Evolutionary conservation across 192 early-diverging fungal species (phyloP), one percentile per base, ranked within the genome.

Genomic region (Nowakowskiella sp.): DNA sequence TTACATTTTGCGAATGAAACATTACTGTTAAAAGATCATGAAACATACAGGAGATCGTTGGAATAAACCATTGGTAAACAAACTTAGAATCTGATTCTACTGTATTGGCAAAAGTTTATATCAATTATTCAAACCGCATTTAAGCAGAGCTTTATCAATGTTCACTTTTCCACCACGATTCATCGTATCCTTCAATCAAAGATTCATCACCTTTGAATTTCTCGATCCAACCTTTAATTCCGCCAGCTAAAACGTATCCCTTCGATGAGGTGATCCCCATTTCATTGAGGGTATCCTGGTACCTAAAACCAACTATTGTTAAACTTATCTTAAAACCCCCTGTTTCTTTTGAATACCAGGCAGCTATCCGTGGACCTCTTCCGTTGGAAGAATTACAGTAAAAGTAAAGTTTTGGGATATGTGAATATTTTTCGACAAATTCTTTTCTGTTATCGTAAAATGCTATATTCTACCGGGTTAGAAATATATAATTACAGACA

Each of bases 161-260:
- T n/a, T n/a, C n/a, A n/a, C n/a, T 28, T 19, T 53, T 55, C 57
- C 57, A 59, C 23, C 31, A 51, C 10, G 24, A 39, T 2, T 31
- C 57, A 39, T 59, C 57, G 31, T 36, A 59, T 4, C 34, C 57
- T n/a, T 59, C 31, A 7, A 29, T 39, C 13, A 59, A 23, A 10
- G 6, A 42, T 1, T 33, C 7, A 42, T 59, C 48, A 39, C 46
- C 46, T 21, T 51, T 51, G 31, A 44, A 52, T 9, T 52, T 10
- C 4, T 31, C 4, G 19, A 59, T 30, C 57, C 57, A 59, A 3
- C 33, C 57, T 19, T 59, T 59, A 23, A 59, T 50, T 22, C 57
- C 57, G 7, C 27, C 57, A 2, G 47, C 32, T 13, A 59, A 24
- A 59, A 59, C 46, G 8, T 52, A 3, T 13, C 27, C 57, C 19